Evolutionary conservation across 495 filamentous ascomycete genomes (phyloP).

Genomic region (Viridothelium virens): DNA sequence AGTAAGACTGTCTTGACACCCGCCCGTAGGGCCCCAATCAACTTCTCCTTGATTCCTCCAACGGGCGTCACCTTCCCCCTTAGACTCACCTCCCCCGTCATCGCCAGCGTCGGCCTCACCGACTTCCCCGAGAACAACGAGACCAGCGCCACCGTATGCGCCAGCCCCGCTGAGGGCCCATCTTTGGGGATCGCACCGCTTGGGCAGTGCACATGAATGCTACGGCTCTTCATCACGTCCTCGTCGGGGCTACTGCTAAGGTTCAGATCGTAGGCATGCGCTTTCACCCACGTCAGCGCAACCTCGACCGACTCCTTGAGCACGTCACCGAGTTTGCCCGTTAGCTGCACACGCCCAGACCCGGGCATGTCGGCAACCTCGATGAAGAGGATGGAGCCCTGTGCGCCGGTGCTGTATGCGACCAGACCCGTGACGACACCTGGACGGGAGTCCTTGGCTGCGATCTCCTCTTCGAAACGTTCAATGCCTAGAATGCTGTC

Average conservation of each 20-base stretch:
- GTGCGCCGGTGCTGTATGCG: constrained; percentile 87
- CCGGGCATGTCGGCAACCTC: constrained; percentile 98
- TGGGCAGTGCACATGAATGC: constrained; percentile 94
- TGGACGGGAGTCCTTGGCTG: constrained; percentile 76
- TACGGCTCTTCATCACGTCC: constrained; percentile 93
- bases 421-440: constrained; percentile 96
- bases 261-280: constrained; percentile 86
- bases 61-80: constrained; percentile 82
- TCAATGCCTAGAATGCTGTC: constrained; percentile 90
- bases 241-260: constrained; percentile 71
- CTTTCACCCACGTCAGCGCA: constrained; percentile 91
- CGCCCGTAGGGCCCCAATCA: constrained; percentile 87
- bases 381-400: constrained; percentile 96
- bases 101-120: constrained; percentile 87
- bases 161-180: constrained; percentile 79
- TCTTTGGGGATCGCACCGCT: constrained; percentile 94
- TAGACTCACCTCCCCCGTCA: constrained; percentile 93
- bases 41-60: constrained; percentile 97
- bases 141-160: constrained; percentile 87
- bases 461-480: constrained; percentile 90
- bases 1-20: constrained; percentile 92
- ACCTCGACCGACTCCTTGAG: constrained; percentile 97
- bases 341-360: constrained; percentile 86
- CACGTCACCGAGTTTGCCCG: constrained; percentile 95
- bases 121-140: constrained; percentile 82